Evolutionary conservation across 2,329 filamentous ascomycete genomes (phyloP).

Genomic region (Magnaporthiopsis incrustans): DNA sequence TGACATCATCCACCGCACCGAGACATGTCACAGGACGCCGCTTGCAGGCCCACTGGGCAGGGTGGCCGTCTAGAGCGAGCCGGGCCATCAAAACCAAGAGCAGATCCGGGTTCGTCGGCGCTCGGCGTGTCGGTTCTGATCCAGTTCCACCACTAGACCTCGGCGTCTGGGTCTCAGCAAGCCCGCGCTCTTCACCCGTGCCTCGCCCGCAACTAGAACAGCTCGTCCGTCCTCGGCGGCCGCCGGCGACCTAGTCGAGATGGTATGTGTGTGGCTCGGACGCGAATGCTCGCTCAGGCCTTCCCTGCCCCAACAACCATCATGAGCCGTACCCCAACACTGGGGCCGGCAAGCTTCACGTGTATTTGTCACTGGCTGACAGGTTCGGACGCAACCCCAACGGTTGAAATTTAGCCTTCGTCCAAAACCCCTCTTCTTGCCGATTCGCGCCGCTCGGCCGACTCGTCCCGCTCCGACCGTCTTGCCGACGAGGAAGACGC

Average conservation of each 20-base stretch:
- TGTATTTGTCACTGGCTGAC: too few relatives aligned
- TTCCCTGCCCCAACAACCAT: neutral
- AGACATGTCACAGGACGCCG: neutral
- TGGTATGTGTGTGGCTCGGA: neutral
- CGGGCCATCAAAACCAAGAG: neutral
- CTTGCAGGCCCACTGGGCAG: neutral
- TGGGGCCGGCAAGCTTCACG: neutral
- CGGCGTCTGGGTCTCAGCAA: too few relatives aligned
- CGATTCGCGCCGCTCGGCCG: conserved; percentile 19
- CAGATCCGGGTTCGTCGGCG: too few relatives aligned
- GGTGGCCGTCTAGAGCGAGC: neutral
- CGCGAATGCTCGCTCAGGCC: neutral
- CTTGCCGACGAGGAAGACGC: conserved; percentile 23
- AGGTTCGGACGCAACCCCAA: neutral
- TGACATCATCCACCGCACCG: neutral
- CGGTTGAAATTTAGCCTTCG: conserved; percentile 21
- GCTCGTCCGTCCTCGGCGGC: neutral
- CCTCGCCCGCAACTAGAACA: neutral
- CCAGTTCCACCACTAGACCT: too few relatives aligned
- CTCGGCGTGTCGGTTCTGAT: too few relatives aligned
- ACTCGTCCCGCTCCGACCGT: conserved; percentile 21
- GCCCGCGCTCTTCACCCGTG: neutral
- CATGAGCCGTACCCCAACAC: neutral
- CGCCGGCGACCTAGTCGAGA: neutral
- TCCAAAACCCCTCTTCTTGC: conserved; percentile 36